Percentiles rank a stretch among this genome's conserved stretches.
phyloP scores from a whole-genome alignment of 2,329 filamentous ascomycete species.

The Beauveria sp. region DNA sequence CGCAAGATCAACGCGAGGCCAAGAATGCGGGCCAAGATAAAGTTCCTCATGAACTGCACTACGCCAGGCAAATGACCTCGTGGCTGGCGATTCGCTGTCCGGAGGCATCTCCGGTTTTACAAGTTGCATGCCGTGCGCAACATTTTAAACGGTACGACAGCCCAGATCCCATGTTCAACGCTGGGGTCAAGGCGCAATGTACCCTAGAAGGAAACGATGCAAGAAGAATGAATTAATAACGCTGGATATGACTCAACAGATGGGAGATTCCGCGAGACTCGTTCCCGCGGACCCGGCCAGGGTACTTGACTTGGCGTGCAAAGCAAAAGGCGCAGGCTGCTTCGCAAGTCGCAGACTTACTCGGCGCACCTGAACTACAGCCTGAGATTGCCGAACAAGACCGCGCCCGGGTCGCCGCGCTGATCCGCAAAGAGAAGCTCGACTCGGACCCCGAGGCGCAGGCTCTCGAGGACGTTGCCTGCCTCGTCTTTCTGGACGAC shows the following conservation, averaged over 20 bases:
- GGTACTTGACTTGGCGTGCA: slow-evolving; percentile 75
- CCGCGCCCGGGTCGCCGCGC: slow-evolving; percentile 53
- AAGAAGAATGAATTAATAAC: not conserved
- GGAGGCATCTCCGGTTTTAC: slow-evolving; percentile 56
- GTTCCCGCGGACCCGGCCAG: slow-evolving; percentile 66
- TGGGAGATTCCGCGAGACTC: slow-evolving; percentile 73
- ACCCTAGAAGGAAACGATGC: too few relatives aligned
- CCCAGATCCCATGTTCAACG: not conserved
- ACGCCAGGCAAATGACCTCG: slow-evolving; percentile 69
- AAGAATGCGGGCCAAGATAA: slow-evolving; percentile 28
- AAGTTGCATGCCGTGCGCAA: slow-evolving; percentile 73
- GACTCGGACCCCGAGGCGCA: slow-evolving; percentile 55
- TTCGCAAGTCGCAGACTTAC: slow-evolving; percentile 46
- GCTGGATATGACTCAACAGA: slow-evolving; percentile 21
- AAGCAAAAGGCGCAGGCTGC: slow-evolving; percentile 62
- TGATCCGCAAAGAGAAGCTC: slow-evolving; percentile 74
- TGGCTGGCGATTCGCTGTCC: slow-evolving; percentile 59
- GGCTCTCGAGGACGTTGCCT: slow-evolving; percentile 76
- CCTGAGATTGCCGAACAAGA: slow-evolving; percentile 39
- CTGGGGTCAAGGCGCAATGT: too few relatives aligned
- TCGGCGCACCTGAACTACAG: slow-evolving; percentile 28
- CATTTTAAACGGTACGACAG: slow-evolving; percentile 59
- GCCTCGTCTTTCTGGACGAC: slow-evolving; percentile 79
- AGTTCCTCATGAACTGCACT: slow-evolving; percentile 75
- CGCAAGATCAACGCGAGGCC: slow-evolving; percentile 22